Evolutionary conservation across 306 rosid genomes (phyloP).

Genomic region (Cicer chorassanicum): DNA sequence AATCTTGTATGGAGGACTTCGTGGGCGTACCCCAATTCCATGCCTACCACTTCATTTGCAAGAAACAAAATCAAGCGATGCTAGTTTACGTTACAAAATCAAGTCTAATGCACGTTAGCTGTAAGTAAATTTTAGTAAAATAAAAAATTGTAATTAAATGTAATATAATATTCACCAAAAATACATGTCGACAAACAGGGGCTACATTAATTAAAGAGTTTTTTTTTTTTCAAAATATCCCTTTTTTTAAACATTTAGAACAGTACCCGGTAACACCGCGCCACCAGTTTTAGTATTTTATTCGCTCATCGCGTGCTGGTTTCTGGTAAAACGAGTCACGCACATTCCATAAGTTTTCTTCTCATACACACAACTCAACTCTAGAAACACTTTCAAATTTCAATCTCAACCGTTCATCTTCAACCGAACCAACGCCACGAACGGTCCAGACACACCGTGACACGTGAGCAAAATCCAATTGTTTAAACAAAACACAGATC

Average conservation of each 20-base stretch:
- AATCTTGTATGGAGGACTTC: too few relatives aligned
- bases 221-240: too few relatives aligned
- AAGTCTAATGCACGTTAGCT: too few relatives aligned
- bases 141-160: neutral
- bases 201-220: neutral
- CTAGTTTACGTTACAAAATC: too few relatives aligned
- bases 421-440: neutral
- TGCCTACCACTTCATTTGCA: too few relatives aligned
- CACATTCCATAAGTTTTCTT: slow-evolving; percentile 15
- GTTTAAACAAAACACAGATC: slow-evolving; percentile 16
- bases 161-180: neutral
- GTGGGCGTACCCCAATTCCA: too few relatives aligned
- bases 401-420: slow-evolving; percentile 33
- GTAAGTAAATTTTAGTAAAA: too few relatives aligned
- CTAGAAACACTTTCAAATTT: neutral
- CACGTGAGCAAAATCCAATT: slow-evolving; percentile 24
- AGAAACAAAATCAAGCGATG: too few relatives aligned
- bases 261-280: slow-evolving; percentile 25
- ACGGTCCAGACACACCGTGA: slow-evolving; percentile 32
- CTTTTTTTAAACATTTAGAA: neutral
- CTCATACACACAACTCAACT: neutral
- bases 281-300: slow-evolving; percentile 23
- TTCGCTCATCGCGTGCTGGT: slow-evolving; percentile 4
- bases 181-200: neutral
- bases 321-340: slow-evolving; percentile 20